Conservation (phyloP, 257 asterid species). For the Przewalskia tangutica region DNA sequence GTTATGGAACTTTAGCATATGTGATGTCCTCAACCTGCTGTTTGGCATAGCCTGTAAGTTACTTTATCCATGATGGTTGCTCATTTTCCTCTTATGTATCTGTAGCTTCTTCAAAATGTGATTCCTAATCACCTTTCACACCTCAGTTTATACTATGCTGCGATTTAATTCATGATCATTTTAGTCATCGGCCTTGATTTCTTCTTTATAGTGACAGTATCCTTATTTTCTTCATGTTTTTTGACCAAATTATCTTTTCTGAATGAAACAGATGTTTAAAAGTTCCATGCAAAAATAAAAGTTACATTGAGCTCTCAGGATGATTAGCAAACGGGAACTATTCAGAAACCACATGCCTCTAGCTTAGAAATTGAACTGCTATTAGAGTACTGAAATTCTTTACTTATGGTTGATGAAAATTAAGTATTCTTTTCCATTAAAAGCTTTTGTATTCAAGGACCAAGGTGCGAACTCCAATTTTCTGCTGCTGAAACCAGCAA, state of each 20-base stretch:
- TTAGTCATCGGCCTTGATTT: neutral
- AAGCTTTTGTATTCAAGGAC: neutral
- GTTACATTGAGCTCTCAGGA: neutral
- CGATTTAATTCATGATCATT: neutral
- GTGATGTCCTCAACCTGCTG: neutral
- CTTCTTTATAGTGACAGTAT: neutral
- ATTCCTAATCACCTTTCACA: neutral
- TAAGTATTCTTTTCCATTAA: neutral
- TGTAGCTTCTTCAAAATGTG: neutral
- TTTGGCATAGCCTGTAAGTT: neutral
- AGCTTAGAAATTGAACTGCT: neutral
- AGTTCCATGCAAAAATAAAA: neutral
- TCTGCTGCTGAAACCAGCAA: neutral
- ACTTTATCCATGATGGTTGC: neutral
- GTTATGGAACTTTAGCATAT: neutral
- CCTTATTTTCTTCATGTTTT: neutral
- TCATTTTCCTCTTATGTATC: neutral
- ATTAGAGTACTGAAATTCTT: neutral
- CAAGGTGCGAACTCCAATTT: neutral
- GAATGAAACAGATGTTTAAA: neutral
- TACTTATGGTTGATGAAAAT: neutral
- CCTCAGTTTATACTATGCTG: neutral
- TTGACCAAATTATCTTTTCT: neutral
- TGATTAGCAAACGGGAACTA: neutral
- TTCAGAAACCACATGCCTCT: neutral